Evolutionary conservation across 331 rosid genomes (phyloP), one percentile per base, ranked within the genome.

Genomic region (Spiraea crenata): DNA sequence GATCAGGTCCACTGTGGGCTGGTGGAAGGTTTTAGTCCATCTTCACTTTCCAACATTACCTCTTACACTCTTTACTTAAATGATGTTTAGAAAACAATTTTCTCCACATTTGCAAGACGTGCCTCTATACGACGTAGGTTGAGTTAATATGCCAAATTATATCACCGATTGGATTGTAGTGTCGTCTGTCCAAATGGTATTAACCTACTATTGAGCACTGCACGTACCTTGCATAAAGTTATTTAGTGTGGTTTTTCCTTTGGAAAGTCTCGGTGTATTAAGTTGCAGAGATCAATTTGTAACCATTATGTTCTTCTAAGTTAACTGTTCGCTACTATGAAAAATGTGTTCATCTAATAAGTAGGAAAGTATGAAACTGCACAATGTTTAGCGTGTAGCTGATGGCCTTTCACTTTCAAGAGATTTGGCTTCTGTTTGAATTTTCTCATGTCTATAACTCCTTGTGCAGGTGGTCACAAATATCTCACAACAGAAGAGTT

Each of bases 381-480:
- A 11, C 55, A 44, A 44, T 12, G 10, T 15, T 64, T 75, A 38
- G 17, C 55, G 31, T 59, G 57, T 25, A 54, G n/a, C 31, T 25
- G 54, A 20, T 20, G 69, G 39, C 39, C 25, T 9, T 75, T 49
- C 16, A 52, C 48, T 67, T 25, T 38, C 8, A 3, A 17, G 39
- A 41, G 40, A 60, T 5, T 3, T 63, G 69, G 6, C 34, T 39
- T 20, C 19, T 19, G 44, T 63, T 63, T 38, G 44, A 52, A 12
- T 64, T 19, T 45, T 39, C 13, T 45, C 41, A 64, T 25, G 72
- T 31, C 9, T 64, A 5, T 41, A 17, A 46, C 63, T n/a, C 71
- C 47, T 60, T 17, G 34, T 35, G 65, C 75, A 82, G 93, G 72
- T 76, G 51, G 46, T 77, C 11, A 84, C 81, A 15, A 77, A 77